Base-by-base conservation (phyloP, 2,329 filamentous ascomycete genomes). In the Colletotrichum truncatum region DNA sequence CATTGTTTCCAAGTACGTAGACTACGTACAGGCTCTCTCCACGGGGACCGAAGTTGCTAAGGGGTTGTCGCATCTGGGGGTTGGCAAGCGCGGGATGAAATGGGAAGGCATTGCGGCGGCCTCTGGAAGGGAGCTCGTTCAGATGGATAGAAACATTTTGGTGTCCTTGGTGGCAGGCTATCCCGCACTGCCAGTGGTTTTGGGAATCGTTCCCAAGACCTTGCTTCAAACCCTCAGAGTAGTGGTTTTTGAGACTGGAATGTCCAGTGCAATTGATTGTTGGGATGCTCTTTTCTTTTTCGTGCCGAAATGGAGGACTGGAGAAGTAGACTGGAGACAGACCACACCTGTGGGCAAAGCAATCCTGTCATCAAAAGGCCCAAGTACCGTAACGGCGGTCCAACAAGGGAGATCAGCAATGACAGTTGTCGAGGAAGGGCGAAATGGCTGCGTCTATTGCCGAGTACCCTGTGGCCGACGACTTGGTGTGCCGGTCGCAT, bases 61-160 rank as follows among this genome's bases (percentile, higher is more conserved):
- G 62, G 55, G 57, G 49, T 62, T 32, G n/a, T n/a, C n/a, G 62
- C 49, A 63, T 63, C 62, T 49, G 63, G 63, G 57, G 43, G n/a
- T n/a, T n/a, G n/a, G 28, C 39, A 36, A 41, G 48, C 34, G 62
- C 45, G 57, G 57, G 57, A 55, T 38, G 43, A 28, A 38, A 46
- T 38, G 38, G 14, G 4, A 54, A 16, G 39, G n/a, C 26, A 12
- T 18, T 41, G 36, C 26, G 51, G 46, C 49, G 11, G 32, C 32
- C 25, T 46, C 6, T 32, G 41, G 41, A 25, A 21, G 3, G 18
- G 16, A 45, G 18, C 41, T 45, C 39, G 39, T 6, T n/a, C 4
- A 38, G 36, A n/a, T n/a, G n/a, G 12, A n/a, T 38, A n/a, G 36
- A 38, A n/a, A 38, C 9, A 38, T 18, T 6, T 38, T 38, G 4